Evolutionary conservation across 495 filamentous ascomycete genomes (phyloP), one percentile per base, ranked within the genome.

Genomic region (Xylaria venustula): DNA sequence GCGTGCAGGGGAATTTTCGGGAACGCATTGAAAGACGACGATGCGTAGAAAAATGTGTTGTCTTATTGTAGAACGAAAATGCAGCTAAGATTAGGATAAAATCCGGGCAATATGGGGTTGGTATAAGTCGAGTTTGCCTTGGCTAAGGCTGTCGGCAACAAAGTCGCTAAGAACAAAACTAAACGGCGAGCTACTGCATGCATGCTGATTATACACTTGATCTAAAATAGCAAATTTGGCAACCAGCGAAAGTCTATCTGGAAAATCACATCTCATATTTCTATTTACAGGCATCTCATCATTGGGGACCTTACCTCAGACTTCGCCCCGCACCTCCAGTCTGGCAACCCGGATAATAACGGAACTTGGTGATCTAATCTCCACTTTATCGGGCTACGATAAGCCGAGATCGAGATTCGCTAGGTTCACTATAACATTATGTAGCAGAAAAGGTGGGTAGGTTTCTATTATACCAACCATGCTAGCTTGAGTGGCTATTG

Each of bases 31-130:
- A 86, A 84, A 64, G 74, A 79, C 11, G 80, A 83, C 2, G 75
- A 76, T 6, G 78, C 80, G 54, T 79, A 83, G 67, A 80, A 84
- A 67, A 80, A 81, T 11, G 79, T 84, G 22, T 78, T 61, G 49
- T 81, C 71, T 57, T 72, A 75, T 26, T 83, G 75, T 0, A 69
- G 62, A 4, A 83, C 78, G 52, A 75, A 80, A 25, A 83, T 81
- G 60, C 81, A 83, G 59, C 75, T 79, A 0, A 83, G 83, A 62
- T 85, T 82, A 0, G 83, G 80, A 62, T 82, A 77, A 62, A 82
- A 85, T 20, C 82, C 82, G 0, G 81, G 81, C 7, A 84, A 61
- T 54, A 84, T 81, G 12, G 82, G 82, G 64, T 85, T 84, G 48
- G 67, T 64, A 56, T 75, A 75, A 6, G 75, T 75, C 7, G 74